A percentile compares a stretch with the other conserved stretches of the same genome.
These are phyloP conservation scores for Talaromyces funiculosus DNA, from an alignment of 2,329 filamentous ascomycete genomes.

Conservation along the genomic window DNA sequence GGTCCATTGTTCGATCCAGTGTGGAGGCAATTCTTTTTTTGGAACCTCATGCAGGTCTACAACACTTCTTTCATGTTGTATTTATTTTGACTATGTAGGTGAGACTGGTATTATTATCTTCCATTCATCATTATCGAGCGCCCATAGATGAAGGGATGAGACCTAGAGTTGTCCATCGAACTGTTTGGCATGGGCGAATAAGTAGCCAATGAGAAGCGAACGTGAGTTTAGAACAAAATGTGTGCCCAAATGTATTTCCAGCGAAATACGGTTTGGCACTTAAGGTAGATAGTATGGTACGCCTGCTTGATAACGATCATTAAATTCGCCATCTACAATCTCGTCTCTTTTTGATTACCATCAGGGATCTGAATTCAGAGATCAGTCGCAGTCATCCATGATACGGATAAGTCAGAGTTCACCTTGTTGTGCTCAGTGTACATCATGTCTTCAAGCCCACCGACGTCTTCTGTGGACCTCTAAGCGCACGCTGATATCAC, in stretches of 20 bases:
- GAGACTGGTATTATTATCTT: background rate
- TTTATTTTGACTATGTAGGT: background rate
- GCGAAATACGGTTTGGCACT: background rate
- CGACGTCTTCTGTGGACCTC: background rate
- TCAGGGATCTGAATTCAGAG: background rate
- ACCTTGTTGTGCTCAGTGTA: constrained; percentile 1
- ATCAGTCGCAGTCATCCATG: background rate
- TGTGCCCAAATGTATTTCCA: background rate
- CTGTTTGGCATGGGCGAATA: no score
- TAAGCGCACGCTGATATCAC: background rate
- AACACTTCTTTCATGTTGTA: background rate
- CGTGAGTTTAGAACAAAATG: background rate
- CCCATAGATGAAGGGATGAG: no score
- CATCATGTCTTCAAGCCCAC: background rate
- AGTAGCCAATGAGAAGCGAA: background rate
- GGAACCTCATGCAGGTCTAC: no score
- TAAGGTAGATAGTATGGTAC: background rate
- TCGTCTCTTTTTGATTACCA: background rate
- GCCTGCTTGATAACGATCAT: background rate
- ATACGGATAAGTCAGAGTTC: constrained; percentile 1
- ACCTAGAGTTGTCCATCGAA: no score
- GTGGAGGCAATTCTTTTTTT: background rate
- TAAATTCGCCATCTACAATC: background rate
- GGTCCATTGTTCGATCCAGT: constrained; percentile 1
- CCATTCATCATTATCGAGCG: no score